Base-by-base conservation (phyloP, 2,329 filamentous ascomycete genomes). In the Pseudopithomyces chartarum region DNA sequence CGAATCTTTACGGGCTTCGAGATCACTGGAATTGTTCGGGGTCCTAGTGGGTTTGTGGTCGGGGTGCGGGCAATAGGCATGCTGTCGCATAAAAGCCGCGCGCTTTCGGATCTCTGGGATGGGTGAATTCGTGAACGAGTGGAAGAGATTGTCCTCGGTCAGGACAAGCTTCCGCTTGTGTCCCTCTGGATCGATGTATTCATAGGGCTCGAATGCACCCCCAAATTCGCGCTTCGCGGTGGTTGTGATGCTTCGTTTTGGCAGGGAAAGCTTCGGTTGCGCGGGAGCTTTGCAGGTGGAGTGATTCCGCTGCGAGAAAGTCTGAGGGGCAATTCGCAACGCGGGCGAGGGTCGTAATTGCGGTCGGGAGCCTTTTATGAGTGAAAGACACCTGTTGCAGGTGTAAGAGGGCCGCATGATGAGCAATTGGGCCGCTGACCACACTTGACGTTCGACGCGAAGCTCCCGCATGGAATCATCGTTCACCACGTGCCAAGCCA, bases 31-130 rank as follows among this genome's bases (percentile, higher is more conserved):
- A 33, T 87, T 87, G 52, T 83, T 84, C 1, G 90, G 84, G 4
- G 88, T 74, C 61, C 90, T 86, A 2, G 90, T 93, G 54, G 88
- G 85, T 66, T 88, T 87, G 75, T 99, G 95, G 54, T 90, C 87
- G 6, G 92, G 91, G 70, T 99, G 95, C 23, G 95, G 91, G 71
- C 95, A 99, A 76, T 92, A 90, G 13, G 94, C 94, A 80, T 97
- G 92, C 70, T 96, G 90, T 73, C 89, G 91, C 79, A 98, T 98
- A 70, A 91, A 96, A 10, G 90, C 90, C 26, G 94, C 95, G 65
- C 95, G 88, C 67, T 87, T 87, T 66, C 94, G 87, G 62, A 99
- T 97, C 59, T 90, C 89, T 38, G 91, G 89, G 40, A 94, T 90
- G 8, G 96, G 95, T 13, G 95, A 99, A 62, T 89, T 84, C 34